These are phyloP conservation scores for Pueraria montana DNA, from an alignment of 306 rosid genomes.

Conservation along the genomic window DNA sequence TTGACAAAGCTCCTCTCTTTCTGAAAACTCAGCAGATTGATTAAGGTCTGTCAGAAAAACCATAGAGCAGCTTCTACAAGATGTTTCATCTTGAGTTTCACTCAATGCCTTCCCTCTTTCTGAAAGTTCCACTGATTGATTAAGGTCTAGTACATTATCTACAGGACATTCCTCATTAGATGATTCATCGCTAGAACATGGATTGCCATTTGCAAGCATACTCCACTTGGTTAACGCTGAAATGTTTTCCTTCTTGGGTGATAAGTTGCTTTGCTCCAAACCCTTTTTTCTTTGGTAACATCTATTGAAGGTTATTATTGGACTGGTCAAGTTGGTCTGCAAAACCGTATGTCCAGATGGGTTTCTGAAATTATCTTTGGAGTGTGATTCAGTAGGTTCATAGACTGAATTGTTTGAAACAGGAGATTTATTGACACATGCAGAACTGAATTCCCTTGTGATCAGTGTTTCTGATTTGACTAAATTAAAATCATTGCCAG, in stretches of 20 bases:
- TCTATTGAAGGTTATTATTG: slow-evolving; percentile 62
- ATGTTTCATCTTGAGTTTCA: slow-evolving; percentile 43
- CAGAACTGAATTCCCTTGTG: slow-evolving; percentile 45
- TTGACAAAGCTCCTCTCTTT: slow-evolving; percentile 39
- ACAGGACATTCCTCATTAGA: slow-evolving; percentile 48
- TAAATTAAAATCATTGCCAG: slow-evolving; percentile 41
- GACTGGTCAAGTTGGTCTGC: slow-evolving; percentile 46
- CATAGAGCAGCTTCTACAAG: slow-evolving; percentile 47
- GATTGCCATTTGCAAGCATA: slow-evolving; percentile 47
- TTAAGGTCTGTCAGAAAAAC: slow-evolving; percentile 51
- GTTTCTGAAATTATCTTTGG: slow-evolving; percentile 44
- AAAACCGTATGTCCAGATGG: slow-evolving; percentile 35
- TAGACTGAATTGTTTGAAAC: slow-evolving; percentile 48
- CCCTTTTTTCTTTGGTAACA: slow-evolving; percentile 61
- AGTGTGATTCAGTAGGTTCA: slow-evolving; percentile 45
- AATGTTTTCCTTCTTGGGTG: slow-evolving; percentile 46
- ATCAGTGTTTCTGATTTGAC: slow-evolving; percentile 39
- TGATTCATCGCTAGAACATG: slow-evolving; percentile 47
- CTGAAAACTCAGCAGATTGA: slow-evolving; percentile 54
- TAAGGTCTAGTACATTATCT: slow-evolving; percentile 52
- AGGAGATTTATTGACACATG: slow-evolving; percentile 37
- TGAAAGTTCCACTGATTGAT: slow-evolving; percentile 52
- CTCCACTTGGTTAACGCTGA: slow-evolving; percentile 56
- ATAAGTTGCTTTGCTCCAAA: slow-evolving; percentile 40
- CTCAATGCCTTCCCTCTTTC: slow-evolving; percentile 34